Evolutionary conservation across 331 rosid species (phyloP).

Genomic region (Rosa hybrid): DNA sequence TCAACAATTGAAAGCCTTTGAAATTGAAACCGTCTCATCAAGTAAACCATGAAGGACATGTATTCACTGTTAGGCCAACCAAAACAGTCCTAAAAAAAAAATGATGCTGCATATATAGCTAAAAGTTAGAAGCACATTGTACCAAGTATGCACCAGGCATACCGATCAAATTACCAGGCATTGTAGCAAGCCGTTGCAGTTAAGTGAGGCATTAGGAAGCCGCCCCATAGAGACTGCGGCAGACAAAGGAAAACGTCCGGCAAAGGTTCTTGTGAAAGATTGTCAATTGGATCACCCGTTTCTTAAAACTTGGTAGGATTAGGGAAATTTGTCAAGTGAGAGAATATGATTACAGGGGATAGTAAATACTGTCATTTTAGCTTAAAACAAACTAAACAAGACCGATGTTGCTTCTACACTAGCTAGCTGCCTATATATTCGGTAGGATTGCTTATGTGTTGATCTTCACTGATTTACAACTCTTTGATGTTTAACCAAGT

Average conservation of each 20-base stretch:
- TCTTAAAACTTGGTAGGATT: not conserved
- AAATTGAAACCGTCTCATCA: not conserved
- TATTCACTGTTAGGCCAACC: not conserved
- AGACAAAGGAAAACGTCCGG: not conserved
- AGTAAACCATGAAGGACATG: not conserved
- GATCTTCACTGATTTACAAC: not conserved
- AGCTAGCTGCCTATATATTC: not conserved
- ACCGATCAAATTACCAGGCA: not conserved
- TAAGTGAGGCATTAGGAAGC: not conserved
- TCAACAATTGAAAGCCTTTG: not conserved
- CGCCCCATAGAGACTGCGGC: not conserved
- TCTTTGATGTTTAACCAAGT: conserved; percentile 10
- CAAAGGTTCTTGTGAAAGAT: not conserved
- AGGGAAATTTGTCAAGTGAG: not conserved
- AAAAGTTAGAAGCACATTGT: not conserved
- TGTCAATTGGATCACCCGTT: not conserved
- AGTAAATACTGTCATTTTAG: not conserved
- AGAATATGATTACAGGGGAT: not conserved
- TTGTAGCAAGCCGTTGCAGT: not conserved
- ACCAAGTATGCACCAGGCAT: not conserved
- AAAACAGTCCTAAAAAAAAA: not conserved
- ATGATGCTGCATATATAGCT: not conserved
- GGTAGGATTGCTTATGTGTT: conserved; percentile 1
- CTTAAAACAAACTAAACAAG: not conserved
- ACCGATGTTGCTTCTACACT: conserved; percentile 2